Evolutionary conservation across 495 filamentous ascomycete genomes (phyloP).

Genomic region (Baudoinia panamericana): DNA sequence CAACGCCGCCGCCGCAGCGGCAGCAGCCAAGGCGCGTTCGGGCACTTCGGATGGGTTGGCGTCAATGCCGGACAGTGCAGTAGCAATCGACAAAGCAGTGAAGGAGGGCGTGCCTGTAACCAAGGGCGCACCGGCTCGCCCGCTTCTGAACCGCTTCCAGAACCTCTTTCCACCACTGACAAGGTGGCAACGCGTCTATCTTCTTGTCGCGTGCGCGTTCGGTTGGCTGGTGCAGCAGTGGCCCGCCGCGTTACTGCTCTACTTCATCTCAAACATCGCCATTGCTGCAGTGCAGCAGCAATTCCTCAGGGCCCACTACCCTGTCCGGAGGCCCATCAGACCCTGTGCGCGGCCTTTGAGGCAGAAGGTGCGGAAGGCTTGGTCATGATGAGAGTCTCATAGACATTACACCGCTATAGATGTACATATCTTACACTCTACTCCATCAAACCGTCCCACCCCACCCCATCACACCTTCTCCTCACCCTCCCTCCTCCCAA

Average conservation of each 20-base stretch:
- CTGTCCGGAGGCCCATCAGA: slow-evolving; percentile 8
- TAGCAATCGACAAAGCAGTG: no score
- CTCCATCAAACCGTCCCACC: neutral
- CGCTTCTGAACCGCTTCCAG: neutral
- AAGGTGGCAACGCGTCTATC: slow-evolving; percentile 5
- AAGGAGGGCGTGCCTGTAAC: neutral
- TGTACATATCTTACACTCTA: neutral
- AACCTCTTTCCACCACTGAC: slow-evolving; percentile 1
- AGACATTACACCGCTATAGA: no score
- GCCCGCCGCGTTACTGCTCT: slow-evolving; percentile 16
- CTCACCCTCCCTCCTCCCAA: slow-evolving; percentile 30
- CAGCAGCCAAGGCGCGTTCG: neutral
- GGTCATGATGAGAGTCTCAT: no score
- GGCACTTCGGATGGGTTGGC: no score
- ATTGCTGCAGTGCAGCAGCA: slow-evolving; percentile 4
- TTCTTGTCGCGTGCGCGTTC: slow-evolving; percentile 1
- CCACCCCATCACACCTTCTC: no score
- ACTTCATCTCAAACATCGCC: slow-evolving; percentile 10
- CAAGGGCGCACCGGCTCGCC: neutral
- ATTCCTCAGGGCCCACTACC: slow-evolving; percentile 5
- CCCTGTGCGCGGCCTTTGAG: slow-evolving; percentile 5
- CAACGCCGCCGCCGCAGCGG: slow-evolving; percentile 29
- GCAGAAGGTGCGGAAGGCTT: neutral
- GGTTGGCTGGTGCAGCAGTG: neutral
- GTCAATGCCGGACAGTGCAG: no score